A percentile compares a stretch with the other conserved stretches of the same genome.
These are phyloP conservation scores for Pezicula radicicola DNA, from an alignment of 2,329 filamentous ascomycete species.

Conservation along the genomic window DNA sequence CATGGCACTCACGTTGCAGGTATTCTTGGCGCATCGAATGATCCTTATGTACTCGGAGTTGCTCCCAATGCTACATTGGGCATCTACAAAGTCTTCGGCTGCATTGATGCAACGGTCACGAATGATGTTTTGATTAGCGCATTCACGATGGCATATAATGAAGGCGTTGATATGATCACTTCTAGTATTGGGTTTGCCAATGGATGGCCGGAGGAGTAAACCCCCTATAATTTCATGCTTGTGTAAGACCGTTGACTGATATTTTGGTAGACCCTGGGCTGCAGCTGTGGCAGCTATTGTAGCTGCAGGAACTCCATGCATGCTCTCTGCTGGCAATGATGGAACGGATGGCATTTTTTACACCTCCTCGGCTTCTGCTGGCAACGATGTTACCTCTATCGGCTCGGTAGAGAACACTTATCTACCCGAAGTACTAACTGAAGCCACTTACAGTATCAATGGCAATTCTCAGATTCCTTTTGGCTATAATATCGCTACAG, in stretches of 20 bases:
- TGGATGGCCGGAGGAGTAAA: conserved; percentile 3
- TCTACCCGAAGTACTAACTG: neutral
- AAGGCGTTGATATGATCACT: conserved; percentile 9
- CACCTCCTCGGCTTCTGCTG: neutral
- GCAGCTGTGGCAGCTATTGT: neutral
- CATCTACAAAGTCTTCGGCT: conserved; percentile 9
- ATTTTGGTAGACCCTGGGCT: neutral
- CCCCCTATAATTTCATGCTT: neutral
- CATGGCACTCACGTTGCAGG: conserved; percentile 32
- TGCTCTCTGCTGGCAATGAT: neutral
- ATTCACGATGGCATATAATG: conserved; percentile 7
- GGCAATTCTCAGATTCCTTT: neutral
- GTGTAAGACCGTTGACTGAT: neutral
- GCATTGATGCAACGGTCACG: neutral
- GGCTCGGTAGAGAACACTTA: neutral
- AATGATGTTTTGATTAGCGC: conserved; percentile 6
- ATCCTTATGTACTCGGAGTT: conserved; percentile 1
- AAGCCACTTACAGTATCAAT: neutral
- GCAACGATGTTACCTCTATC: neutral
- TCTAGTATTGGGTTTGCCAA: conserved; percentile 3
- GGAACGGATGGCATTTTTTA: neutral
- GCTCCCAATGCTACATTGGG: conserved; percentile 3
- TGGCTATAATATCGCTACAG: neutral
- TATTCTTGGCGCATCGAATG: conserved; percentile 26
- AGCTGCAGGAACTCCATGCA: neutral